A percentile compares a stretch with the other conserved stretches of the same genome.
These are phyloP conservation scores for Phytophthora crassamura DNA, from an alignment of 352 stramenopile species.

Conservation along the genomic window DNA sequence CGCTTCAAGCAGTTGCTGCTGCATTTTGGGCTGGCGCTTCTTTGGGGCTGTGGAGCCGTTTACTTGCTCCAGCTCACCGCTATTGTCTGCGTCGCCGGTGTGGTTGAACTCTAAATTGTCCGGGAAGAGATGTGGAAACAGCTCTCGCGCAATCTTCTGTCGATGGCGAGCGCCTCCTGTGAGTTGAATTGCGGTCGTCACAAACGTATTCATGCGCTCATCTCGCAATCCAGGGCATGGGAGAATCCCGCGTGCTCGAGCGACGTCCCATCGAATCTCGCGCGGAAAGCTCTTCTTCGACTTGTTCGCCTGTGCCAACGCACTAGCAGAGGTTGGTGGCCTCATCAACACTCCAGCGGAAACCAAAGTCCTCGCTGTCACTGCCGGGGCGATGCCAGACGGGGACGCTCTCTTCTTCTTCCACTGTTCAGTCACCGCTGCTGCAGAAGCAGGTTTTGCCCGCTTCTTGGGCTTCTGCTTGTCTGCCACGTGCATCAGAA, in stretches of 20 bases:
- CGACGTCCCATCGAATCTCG: conserved; percentile 66
- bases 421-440: conserved; percentile 2
- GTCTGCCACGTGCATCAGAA: conserved; percentile 62
- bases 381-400: background rate
- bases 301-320: conserved; percentile 29
- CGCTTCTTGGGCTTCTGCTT: conserved; percentile 55
- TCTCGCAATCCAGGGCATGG: conserved; percentile 76
- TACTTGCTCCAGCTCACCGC: conserved; percentile 6
- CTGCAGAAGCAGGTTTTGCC: conserved; percentile 14
- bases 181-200: conserved; percentile 61
- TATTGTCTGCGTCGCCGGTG: conserved; percentile 14
- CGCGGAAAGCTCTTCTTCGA: conserved; percentile 58
- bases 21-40: conserved; percentile 35
- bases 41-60: background rate
- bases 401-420: conserved; percentile 30
- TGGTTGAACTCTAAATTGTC: conserved; percentile 24
- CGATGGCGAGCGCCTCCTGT: conserved; percentile 70
- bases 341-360: conserved; percentile 19
- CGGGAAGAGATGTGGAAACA: conserved; percentile 72
- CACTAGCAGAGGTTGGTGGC: conserved; percentile 16
- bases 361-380: conserved; percentile 7
- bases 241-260: conserved; percentile 42
- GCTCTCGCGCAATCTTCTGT: conserved; percentile 70
- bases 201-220: conserved; percentile 59
- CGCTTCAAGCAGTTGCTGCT: conserved; percentile 49